Conservation (phyloP, 2,329 filamentous ascomycete species). For the Septoria petroselini region DNA sequence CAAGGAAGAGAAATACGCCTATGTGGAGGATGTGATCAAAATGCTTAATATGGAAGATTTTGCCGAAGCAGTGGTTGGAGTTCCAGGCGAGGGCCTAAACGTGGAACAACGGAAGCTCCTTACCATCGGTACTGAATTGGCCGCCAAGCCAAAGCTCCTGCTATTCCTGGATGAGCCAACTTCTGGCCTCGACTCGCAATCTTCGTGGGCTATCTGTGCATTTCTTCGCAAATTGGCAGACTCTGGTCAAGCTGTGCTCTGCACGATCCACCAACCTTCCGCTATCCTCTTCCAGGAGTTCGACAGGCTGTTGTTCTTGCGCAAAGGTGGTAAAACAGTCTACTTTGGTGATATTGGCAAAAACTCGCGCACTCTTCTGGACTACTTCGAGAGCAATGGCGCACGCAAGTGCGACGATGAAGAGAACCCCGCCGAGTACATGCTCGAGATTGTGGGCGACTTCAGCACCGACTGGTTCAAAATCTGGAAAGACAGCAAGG, state of each 20-base stretch:
- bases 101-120: conserved; percentile 62
- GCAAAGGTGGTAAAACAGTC: conserved; percentile 45
- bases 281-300: conserved; percentile 48
- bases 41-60: conserved; percentile 67
- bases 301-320: conserved; percentile 45
- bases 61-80: conserved; percentile 60
- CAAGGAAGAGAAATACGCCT: conserved; percentile 57
- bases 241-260: conserved; percentile 46
- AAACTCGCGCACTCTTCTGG: conserved; percentile 41
- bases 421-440: conserved; percentile 74
- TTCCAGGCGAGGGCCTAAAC: conserved; percentile 59
- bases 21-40: conserved; percentile 63
- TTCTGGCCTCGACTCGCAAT: conserved; percentile 61
- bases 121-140: conserved; percentile 53
- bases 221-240: conserved; percentile 61
- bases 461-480: conserved; percentile 43
- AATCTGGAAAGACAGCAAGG: conserved; percentile 40
- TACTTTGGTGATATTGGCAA: conserved; percentile 50
- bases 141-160: conserved; percentile 54
- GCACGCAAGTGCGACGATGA: conserved; percentile 53
- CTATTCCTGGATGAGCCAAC: conserved; percentile 62
- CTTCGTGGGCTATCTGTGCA: conserved; percentile 60
- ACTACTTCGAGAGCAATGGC: conserved; percentile 62
- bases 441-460: conserved; percentile 55
- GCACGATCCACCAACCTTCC: conserved; percentile 49